phyloP scores from a whole-genome alignment of 257 asterid species.

The Petrea volubilis region DNA sequence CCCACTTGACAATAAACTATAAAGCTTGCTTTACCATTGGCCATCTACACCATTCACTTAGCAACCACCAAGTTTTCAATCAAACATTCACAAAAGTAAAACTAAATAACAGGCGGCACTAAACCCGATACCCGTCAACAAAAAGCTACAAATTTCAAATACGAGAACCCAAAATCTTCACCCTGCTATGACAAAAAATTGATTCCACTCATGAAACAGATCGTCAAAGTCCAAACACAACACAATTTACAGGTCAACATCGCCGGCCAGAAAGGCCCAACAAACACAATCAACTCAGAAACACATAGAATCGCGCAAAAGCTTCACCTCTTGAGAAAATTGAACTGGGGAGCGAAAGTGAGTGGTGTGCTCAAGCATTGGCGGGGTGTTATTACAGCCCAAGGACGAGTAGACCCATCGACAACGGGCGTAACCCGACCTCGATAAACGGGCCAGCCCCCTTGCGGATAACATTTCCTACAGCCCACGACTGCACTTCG shows the following conservation, averaged over 20 bases:
- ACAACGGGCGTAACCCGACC: slow-evolving; percentile 42
- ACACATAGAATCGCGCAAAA: neutral
- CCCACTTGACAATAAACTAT: neutral
- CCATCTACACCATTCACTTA: neutral
- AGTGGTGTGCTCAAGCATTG: slow-evolving; percentile 36
- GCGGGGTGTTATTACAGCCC: slow-evolving; percentile 15
- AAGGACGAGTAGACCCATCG: slow-evolving; percentile 37
- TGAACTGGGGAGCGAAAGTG: slow-evolving; percentile 36
- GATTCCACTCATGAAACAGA: slow-evolving; percentile 4
- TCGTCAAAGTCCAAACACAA: neutral
- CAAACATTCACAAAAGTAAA: slow-evolving; percentile 6
- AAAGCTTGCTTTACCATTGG: neutral
- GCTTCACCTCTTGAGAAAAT: slow-evolving; percentile 53
- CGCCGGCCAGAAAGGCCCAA: no score
- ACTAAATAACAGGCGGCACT: neutral
- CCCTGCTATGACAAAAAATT: no score
- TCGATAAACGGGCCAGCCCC: slow-evolving; percentile 49
- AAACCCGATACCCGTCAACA: neutral
- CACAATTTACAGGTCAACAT: neutral
- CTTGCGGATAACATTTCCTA: slow-evolving; percentile 38
- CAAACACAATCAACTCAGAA: neutral
- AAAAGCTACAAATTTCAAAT: neutral
- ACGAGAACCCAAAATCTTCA: neutral
- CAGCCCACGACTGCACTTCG: neutral
- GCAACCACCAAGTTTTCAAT: slow-evolving; percentile 17